Evolutionary conservation across 345 rosid genomes (phyloP).

Genomic region (Arabidopsis arenosa): DNA sequence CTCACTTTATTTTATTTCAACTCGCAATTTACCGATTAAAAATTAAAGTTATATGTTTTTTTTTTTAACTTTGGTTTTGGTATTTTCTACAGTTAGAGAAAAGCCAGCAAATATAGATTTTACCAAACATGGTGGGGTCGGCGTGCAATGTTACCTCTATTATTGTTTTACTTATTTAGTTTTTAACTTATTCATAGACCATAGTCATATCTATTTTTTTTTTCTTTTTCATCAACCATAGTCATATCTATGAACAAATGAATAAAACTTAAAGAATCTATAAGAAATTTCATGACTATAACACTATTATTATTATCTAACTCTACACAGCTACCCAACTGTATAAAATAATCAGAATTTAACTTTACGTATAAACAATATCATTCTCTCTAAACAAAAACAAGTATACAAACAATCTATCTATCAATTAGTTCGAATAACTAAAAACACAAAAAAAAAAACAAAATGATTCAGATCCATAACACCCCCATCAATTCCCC

Average conservation of each 20-base stretch:
- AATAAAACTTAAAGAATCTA: background rate
- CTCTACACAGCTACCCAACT: background rate
- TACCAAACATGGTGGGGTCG: constrained; percentile 31
- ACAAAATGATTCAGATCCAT: constrained; percentile 25
- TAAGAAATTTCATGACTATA: background rate
- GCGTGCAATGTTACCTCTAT: constrained; percentile 33
- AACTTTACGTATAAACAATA: background rate
- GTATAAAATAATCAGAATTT: background rate
- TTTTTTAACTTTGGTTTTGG: background rate
- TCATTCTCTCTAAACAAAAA: background rate
- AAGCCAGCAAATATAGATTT: constrained; percentile 7
- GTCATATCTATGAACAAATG: too few species aligned
- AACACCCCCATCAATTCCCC: background rate
- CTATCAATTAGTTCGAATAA: background rate
- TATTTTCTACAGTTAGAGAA: background rate
- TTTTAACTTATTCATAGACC: background rate
- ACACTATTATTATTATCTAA: background rate
- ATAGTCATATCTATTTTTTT: background rate
- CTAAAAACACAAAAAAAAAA: background rate
- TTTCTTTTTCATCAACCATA: too few species aligned
- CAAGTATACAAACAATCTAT: background rate
- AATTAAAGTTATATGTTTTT: background rate
- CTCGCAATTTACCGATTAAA: too few species aligned
- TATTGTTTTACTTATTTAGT: constrained; percentile 9
- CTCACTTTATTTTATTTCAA: too few species aligned